These are phyloP conservation scores for Drechslerella coelobrocha DNA, from an alignment of 2,329 filamentous ascomycete species.

Conservation along the genomic window DNA sequence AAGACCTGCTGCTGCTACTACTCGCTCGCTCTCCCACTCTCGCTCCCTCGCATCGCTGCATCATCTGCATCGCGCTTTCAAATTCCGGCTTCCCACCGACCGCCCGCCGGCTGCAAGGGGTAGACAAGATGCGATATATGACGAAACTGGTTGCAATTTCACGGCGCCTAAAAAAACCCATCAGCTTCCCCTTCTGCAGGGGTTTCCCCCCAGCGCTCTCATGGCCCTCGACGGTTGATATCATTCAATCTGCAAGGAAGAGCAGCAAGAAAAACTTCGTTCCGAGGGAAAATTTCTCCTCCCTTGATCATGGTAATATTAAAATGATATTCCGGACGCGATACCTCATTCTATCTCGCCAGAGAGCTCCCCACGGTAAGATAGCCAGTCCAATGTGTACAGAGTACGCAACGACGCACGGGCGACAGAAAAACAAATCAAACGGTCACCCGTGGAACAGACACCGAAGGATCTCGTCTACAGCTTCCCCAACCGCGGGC, in stretches of 20 bases:
- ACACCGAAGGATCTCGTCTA: conserved; percentile 26
- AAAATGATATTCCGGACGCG: not conserved
- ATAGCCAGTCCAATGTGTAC: too few species aligned
- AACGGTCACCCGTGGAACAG: conserved; percentile 3
- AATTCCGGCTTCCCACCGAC: conserved; percentile 35
- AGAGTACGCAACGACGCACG: conserved; percentile 26
- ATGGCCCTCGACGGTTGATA: conserved; percentile 33
- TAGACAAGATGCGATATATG: too few species aligned
- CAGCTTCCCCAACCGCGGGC: conserved; percentile 32
- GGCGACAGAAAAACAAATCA: conserved; percentile 3
- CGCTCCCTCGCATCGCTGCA: not conserved
- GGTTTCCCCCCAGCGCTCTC: conserved; percentile 20
- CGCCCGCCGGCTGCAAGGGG: not conserved
- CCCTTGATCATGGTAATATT: not conserved
- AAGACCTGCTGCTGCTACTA: too few species aligned
- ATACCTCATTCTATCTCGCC: not conserved
- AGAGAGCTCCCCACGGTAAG: conserved; percentile 1
- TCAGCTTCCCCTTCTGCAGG: not conserved
- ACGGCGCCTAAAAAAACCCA: conserved; percentile 41
- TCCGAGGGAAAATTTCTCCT: not conserved
- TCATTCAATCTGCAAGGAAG: conserved; percentile 6
- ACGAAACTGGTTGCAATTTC: conserved; percentile 46
- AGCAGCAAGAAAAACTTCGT: not conserved
- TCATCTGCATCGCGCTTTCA: conserved; percentile 28
- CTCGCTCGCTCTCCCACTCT: conserved; percentile 20